phyloP scores from a whole-genome alignment of 768 basidiomycete genomes.

The Boletus tomentosulus region DNA sequence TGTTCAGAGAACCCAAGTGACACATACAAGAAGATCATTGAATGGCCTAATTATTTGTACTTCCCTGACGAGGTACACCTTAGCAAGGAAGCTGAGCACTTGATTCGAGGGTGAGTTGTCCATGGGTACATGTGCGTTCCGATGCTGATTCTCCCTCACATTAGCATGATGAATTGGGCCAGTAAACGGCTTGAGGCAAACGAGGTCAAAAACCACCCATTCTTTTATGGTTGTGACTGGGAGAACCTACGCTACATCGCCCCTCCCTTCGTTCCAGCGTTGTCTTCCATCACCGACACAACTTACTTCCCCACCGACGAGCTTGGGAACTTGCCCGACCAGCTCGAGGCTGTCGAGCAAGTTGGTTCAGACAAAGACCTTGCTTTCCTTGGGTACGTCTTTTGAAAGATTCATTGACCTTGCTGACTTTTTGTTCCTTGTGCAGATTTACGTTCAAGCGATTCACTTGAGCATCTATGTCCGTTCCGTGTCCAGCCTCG shows the following conservation, averaged over 20 bases:
- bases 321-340: slow-evolving; percentile 63
- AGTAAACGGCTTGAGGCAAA: slow-evolving; percentile 71
- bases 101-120: slow-evolving; percentile 69
- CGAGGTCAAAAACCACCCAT: slow-evolving; percentile 89
- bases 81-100: slow-evolving; percentile 85
- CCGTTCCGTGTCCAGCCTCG: slow-evolving; percentile 1
- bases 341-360: slow-evolving; percentile 56
- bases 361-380: slow-evolving; percentile 65
- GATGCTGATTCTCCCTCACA: slow-evolving; percentile 6
- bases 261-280: slow-evolving; percentile 91
- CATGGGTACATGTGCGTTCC: not conserved
- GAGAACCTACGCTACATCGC: slow-evolving; percentile 85
- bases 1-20: slow-evolving; percentile 96
- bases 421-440: not conserved
- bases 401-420: not conserved
- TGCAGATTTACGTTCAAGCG: slow-evolving; percentile 83
- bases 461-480: slow-evolving; percentile 35
- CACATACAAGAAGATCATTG: slow-evolving; percentile 97
- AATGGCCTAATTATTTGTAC: slow-evolving; percentile 86
- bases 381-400: slow-evolving; percentile 58
- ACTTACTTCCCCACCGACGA: slow-evolving; percentile 97
- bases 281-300: slow-evolving; percentile 90
- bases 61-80: slow-evolving; percentile 97
- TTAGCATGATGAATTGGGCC: slow-evolving; percentile 82
- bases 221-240: slow-evolving; percentile 97